These are phyloP conservation scores for Cubamyces sp. DNA, from an alignment of 768 basidiomycete species.

Conservation along the genomic window DNA sequence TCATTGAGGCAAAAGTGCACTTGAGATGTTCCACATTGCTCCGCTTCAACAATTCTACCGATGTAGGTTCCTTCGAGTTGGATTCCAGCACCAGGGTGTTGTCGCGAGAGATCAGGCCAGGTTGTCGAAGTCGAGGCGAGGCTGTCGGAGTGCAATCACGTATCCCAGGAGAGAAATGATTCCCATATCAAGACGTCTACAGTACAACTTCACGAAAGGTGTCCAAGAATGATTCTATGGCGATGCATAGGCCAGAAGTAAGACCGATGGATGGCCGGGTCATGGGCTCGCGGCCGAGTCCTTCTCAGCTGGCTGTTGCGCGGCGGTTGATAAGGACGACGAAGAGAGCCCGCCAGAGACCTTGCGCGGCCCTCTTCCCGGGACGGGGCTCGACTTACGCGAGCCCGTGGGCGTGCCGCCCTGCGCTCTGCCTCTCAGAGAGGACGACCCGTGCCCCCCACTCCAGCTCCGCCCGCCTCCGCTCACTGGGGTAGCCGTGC, in stretches of 20 bases:
- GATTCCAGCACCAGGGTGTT: too few relatives aligned
- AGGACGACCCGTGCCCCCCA: background rate
- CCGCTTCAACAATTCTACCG: too few relatives aligned
- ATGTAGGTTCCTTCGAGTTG: too few relatives aligned
- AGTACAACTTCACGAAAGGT: background rate
- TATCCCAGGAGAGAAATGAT: background rate
- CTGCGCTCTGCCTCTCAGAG: background rate
- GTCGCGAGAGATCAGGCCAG: too few relatives aligned
- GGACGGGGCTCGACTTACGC: conserved; percentile 4
- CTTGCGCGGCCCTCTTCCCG: background rate
- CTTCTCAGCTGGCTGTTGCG: background rate
- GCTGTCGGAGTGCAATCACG: too few relatives aligned
- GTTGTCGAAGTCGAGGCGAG: too few relatives aligned
- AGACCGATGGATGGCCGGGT: background rate
- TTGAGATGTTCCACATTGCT: too few relatives aligned
- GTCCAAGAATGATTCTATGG: background rate
- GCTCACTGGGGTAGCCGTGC: conserved; percentile 1
- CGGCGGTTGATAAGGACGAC: background rate
- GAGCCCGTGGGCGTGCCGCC: conserved; percentile 3
- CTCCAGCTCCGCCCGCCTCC: conserved; percentile 5
- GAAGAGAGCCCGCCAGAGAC: background rate
- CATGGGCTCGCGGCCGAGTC: background rate
- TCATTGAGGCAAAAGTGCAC: too few relatives aligned
- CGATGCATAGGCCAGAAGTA: background rate
- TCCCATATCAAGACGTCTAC: background rate